Evolutionary conservation across 305 asterid genomes (phyloP).

Genomic region (Stenogyne calaminthoides): DNA sequence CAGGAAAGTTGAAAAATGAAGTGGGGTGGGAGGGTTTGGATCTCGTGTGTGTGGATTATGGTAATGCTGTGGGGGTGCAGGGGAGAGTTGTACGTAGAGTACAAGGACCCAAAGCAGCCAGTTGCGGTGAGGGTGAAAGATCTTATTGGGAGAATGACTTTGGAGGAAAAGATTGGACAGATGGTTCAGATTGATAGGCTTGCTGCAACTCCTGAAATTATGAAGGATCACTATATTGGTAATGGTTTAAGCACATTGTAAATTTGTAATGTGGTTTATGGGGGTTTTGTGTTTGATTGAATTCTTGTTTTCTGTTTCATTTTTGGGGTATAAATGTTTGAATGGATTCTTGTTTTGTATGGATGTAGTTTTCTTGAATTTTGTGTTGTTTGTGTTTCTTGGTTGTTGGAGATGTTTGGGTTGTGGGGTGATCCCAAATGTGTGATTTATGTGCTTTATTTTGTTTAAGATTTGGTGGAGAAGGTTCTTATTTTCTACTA

Average conservation of each 20-base stretch:
- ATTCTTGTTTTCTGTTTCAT: not conserved
- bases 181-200: conserved; percentile 88
- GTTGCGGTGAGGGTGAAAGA: conserved; percentile 64
- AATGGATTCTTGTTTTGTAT: not conserved
- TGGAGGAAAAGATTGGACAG: conserved; percentile 89
- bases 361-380: not conserved
- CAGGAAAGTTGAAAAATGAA: conserved; percentile 34
- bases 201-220: conserved; percentile 60
- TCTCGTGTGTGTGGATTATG: conserved; percentile 41
- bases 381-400: not conserved
- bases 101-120: conserved; percentile 76
- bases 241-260: conserved; percentile 24
- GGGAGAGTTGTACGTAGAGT: conserved; percentile 43
- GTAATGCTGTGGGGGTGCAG: conserved; percentile 50
- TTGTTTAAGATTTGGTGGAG: conserved; percentile 21
- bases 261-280: not conserved
- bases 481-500: not conserved
- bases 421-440: conserved; percentile 4
- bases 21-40: conserved; percentile 37
- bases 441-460: conserved; percentile 5
- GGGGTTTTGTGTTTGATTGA: conserved; percentile 5
- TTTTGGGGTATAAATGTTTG: not conserved
- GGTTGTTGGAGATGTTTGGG: too few relatives aligned
- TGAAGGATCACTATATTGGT: conserved; percentile 74
- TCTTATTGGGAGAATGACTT: conserved; percentile 70